phyloP scores from a whole-genome alignment of 2,329 filamentous ascomycete genomes.

The Phyllosticta citrichinensis region DNA sequence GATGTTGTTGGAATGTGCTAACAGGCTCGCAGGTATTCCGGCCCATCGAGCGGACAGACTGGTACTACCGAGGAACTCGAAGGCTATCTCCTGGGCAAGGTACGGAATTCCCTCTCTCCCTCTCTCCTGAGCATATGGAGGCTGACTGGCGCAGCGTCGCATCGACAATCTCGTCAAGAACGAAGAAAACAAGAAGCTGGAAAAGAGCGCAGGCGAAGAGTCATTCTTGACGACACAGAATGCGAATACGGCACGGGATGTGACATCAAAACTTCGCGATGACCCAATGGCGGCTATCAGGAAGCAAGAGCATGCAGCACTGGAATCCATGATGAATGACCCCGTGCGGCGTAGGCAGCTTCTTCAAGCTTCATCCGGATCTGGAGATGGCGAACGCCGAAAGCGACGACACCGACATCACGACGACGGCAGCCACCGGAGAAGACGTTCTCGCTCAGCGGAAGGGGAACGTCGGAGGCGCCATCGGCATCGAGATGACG shows the following conservation, averaged over 20 bases:
- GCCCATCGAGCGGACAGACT: constrained; percentile 65
- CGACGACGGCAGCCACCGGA: constrained; percentile 12
- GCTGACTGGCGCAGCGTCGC: constrained; percentile 39
- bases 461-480: constrained; percentile 14
- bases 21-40: constrained; percentile 50
- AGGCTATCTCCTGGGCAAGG: constrained; percentile 81
- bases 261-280: constrained; percentile 73
- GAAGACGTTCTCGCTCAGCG: constrained; percentile 7
- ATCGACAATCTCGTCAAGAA: constrained; percentile 82
- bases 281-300: constrained; percentile 92
- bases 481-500: constrained; percentile 18
- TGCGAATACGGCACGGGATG: constrained; percentile 68
- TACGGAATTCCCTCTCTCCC: neutral
- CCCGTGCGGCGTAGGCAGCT: constrained; percentile 57
- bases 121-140: neutral
- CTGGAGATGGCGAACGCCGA: constrained; percentile 15
- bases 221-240: constrained; percentile 55
- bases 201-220: constrained; percentile 49
- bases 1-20: neutral
- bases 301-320: constrained; percentile 55
- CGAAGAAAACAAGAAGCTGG: constrained; percentile 60
- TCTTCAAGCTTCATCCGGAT: constrained; percentile 30
- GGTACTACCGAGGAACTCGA: constrained; percentile 72
- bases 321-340: constrained; percentile 63
- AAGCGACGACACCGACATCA: constrained; percentile 18